Conservation (phyloP, 352 stramenopile genomes). For the Aphanomyces astaci region DNA sequence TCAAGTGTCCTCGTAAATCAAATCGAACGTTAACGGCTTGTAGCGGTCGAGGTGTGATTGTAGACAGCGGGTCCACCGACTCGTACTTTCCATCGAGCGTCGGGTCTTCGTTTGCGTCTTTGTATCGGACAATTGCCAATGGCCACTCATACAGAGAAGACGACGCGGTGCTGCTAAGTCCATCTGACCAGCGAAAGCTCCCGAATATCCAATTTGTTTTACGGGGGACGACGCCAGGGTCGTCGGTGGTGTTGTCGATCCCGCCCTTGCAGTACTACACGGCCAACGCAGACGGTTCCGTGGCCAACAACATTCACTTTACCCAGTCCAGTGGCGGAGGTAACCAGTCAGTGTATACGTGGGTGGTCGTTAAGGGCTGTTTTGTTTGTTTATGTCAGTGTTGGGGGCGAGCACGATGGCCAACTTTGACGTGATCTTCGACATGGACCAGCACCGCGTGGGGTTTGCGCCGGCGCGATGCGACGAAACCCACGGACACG, state of each 20-base stretch:
- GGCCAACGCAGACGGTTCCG: conserved; percentile 38
- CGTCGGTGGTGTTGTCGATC: conserved; percentile 59
- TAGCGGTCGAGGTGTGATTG: conserved; percentile 65
- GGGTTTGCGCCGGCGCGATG: conserved; percentile 70
- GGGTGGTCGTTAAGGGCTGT: background rate
- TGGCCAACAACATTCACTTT: conserved; percentile 78
- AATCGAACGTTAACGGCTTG: background rate
- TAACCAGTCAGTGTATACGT: conserved; percentile 23
- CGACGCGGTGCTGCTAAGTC: conserved; percentile 36
- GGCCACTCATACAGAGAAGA: conserved; percentile 52
- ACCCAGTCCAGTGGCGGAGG: conserved; percentile 64
- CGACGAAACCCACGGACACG: conserved; percentile 22
- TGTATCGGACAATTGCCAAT: conserved; percentile 37
- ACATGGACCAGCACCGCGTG: conserved; percentile 60
- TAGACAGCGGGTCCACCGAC: conserved; percentile 81
- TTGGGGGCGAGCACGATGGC: conserved; percentile 73
- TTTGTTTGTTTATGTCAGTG: conserved; percentile 31
- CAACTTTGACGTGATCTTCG: conserved; percentile 80
- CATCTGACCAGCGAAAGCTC: conserved; percentile 35
- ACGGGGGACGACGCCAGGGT: conserved; percentile 36
- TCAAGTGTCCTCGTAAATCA: no score
- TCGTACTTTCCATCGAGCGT: conserved; percentile 61
- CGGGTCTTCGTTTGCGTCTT: conserved; percentile 42
- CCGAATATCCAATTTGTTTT: conserved; percentile 65
- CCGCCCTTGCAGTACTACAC: conserved; percentile 59